Percentiles rank a stretch among this genome's conserved stretches.
These are phyloP conservation scores for Chrysanthemum lavandulifolium DNA, from an alignment of 129 eudicot genomes.

Conservation along the genomic window DNA sequence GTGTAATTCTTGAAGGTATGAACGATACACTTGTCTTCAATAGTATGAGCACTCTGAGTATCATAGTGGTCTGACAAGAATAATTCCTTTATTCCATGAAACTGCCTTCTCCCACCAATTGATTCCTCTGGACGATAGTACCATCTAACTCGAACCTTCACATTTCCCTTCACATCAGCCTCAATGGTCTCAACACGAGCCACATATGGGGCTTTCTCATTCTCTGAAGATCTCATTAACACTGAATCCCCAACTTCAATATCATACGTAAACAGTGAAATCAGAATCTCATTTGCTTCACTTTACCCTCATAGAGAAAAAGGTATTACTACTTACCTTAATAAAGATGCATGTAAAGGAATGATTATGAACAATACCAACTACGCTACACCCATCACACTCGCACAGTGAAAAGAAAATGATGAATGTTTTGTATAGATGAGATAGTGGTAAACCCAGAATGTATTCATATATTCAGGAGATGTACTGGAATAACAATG, in stretches of 20 bases:
- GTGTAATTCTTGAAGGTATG: constrained; percentile 69
- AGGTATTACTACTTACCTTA: not conserved
- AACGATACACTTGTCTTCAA: constrained; percentile 63
- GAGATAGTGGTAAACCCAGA: not conserved
- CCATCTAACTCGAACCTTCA: constrained; percentile 65
- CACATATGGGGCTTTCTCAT: constrained; percentile 55
- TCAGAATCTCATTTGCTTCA: not conserved
- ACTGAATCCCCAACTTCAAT: constrained; percentile 66
- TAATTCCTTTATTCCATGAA: constrained; percentile 67
- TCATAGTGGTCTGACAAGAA: constrained; percentile 68
- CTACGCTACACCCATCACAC: constrained; percentile 2
- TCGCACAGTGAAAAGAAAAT: not conserved
- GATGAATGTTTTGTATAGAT: not conserved
- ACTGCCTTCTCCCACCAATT: constrained; percentile 61
- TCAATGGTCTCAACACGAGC: constrained; percentile 65
- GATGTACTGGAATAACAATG: not conserved
- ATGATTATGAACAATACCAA: not conserved
- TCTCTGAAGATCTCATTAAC: constrained; percentile 54
- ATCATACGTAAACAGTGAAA: constrained; percentile 24
- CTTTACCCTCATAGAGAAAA: constrained; percentile 5
- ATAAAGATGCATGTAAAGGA: not conserved
- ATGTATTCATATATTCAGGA: not conserved
- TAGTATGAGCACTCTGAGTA: constrained; percentile 63
- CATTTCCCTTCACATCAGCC: constrained; percentile 49
- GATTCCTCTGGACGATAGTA: constrained; percentile 77